Evolutionary conservation across 495 filamentous ascomycete genomes (phyloP).

Genomic region (Penicillium cinerascens): DNA sequence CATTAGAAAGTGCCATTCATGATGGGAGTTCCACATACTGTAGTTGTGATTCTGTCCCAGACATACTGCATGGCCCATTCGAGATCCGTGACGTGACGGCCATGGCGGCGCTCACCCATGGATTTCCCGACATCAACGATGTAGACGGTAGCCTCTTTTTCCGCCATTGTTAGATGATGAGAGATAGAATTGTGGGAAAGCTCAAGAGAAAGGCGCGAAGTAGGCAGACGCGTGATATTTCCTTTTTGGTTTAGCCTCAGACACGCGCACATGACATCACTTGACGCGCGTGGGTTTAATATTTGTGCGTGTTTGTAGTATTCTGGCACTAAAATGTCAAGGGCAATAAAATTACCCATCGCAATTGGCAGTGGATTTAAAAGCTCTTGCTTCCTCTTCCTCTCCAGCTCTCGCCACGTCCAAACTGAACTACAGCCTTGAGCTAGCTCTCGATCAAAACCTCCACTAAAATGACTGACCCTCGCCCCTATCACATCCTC

Average conservation of each 20-base stretch:
- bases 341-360: constrained; percentile 1
- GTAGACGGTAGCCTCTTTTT: constrained; percentile 92
- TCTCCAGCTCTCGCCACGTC: not conserved
- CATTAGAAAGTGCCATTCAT: constrained; percentile 4
- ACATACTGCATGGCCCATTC: constrained; percentile 91
- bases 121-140: constrained; percentile 82
- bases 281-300: constrained; percentile 9
- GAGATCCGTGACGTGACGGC: constrained; percentile 75
- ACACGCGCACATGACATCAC: constrained; percentile 50
- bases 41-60: constrained; percentile 91
- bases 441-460: not conserved
- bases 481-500: constrained; percentile 73
- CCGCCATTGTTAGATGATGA: constrained; percentile 61
- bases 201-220: constrained; percentile 7
- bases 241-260: constrained; percentile 31
- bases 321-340: too few relatives aligned
- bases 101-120: constrained; percentile 73
- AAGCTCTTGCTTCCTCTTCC: constrained; percentile 5
- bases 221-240: constrained; percentile 50
- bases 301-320: constrained; percentile 3
- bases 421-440: not conserved
- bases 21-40: constrained; percentile 41
- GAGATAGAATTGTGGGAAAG: constrained; percentile 4
- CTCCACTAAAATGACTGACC: constrained; percentile 41
- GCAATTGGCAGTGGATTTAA: not conserved